These are phyloP conservation scores for Boletus reticulatus DNA, from an alignment of 768 basidiomycete genomes.

Conservation along the genomic window DNA sequence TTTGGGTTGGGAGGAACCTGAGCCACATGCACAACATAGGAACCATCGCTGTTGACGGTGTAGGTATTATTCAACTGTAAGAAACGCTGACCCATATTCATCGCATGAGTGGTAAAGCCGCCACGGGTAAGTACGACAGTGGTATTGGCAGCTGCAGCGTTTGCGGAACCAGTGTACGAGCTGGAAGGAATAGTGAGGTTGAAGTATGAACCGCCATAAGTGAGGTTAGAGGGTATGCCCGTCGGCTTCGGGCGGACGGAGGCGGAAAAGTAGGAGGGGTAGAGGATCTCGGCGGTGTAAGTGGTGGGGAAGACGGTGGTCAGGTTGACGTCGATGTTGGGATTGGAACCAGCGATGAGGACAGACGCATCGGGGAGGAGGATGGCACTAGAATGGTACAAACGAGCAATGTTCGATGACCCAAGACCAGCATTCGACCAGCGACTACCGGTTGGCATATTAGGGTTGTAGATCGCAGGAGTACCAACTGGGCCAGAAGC, in stretches of 20 bases:
- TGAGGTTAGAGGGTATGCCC: conserved; percentile 70
- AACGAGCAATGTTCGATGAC: conserved; percentile 66
- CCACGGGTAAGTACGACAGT: conserved; percentile 79
- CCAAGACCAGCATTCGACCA: conserved; percentile 71
- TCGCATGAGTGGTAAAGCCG: conserved; percentile 83
- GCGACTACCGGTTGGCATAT: conserved; percentile 63
- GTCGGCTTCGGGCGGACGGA: conserved; percentile 63
- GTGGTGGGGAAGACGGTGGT: conserved; percentile 69
- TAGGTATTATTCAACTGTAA: conserved; percentile 85
- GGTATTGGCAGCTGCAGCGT: conserved; percentile 70
- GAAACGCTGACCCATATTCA: conserved; percentile 89
- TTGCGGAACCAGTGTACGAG: conserved; percentile 64
- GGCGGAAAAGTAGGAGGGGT: conserved; percentile 84
- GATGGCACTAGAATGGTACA: conserved; percentile 92
- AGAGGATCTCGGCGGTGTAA: conserved; percentile 85
- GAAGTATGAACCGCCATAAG: conserved; percentile 83
- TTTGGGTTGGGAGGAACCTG: conserved; percentile 85
- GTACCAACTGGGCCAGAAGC: conserved; percentile 76
- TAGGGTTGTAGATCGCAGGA: conserved; percentile 83
- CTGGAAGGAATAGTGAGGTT: conserved; percentile 66
- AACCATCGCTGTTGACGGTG: conserved; percentile 74
- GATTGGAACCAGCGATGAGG: conserved; percentile 90
- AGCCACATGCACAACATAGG: conserved; percentile 74
- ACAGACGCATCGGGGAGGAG: conserved; percentile 87
- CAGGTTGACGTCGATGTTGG: conserved; percentile 81